These are phyloP conservation scores for Boletus pseudopeckii DNA, from an alignment of 768 basidiomycete genomes.

Conservation along the genomic window DNA sequence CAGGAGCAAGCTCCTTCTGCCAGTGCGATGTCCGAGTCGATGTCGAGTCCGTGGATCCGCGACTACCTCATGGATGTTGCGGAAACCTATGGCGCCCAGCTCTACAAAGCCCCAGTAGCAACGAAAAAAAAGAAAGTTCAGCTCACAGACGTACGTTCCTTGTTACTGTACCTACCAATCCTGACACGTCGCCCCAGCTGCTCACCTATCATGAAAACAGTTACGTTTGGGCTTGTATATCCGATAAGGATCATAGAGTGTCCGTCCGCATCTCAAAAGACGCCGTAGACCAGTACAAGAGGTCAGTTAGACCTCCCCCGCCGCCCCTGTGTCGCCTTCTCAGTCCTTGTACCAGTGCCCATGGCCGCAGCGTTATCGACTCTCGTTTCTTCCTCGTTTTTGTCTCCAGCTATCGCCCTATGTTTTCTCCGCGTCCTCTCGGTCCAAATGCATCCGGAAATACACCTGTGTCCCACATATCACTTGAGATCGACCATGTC, in stretches of 20 bases:
- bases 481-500: conserved; percentile 51
- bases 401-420: conserved; percentile 48
- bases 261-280: conserved; percentile 54
- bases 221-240: conserved; percentile 61
- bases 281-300: conserved; percentile 44
- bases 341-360: conserved; percentile 16
- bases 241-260: conserved; percentile 52
- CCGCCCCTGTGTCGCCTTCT: neutral
- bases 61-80: conserved; percentile 49
- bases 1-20: neutral
- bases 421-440: conserved; percentile 52
- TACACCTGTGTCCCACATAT: conserved; percentile 45
- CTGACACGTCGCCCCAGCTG: conserved; percentile 42
- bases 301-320: conserved; percentile 28
- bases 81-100: conserved; percentile 48
- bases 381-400: conserved; percentile 44
- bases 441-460: conserved; percentile 30
- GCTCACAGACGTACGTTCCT: conserved; percentile 47
- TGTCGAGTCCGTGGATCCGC: conserved; percentile 53
- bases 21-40: conserved; percentile 35
- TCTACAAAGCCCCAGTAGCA: conserved; percentile 23
- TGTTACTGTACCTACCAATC: neutral
- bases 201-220: conserved; percentile 47
- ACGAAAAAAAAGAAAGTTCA: conserved; percentile 53
- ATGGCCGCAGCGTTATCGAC: conserved; percentile 40